A percentile compares a stretch with the other conserved stretches of the same genome.
Conservation (phyloP, 495 filamentous ascomycete species). For the Penicillium robsamsonii region DNA sequence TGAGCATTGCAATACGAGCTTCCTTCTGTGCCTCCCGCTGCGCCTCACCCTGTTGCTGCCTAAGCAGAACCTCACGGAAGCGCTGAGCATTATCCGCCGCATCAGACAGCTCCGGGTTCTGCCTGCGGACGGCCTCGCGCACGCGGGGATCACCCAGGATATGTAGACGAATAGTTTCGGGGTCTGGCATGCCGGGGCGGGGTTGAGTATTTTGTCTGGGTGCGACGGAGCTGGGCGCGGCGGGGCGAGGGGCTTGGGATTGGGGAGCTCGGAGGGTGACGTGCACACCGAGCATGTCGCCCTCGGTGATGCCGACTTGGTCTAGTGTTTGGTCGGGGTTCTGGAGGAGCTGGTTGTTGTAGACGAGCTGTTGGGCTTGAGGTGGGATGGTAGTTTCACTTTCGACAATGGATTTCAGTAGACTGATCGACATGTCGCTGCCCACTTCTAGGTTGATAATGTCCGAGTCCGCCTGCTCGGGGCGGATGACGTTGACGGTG, state of each 20-base stretch:
- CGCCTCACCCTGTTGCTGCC: constrained; percentile 63
- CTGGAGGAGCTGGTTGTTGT: constrained; percentile 79
- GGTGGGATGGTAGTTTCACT: constrained; percentile 57
- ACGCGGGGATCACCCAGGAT: constrained; percentile 75
- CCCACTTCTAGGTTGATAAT: constrained; percentile 82
- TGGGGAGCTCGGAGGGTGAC: constrained; percentile 44
- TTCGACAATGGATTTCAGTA: constrained; percentile 80
- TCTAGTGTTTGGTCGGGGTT: constrained; percentile 77
- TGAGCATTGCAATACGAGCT: constrained; percentile 74
- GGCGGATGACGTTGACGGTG: constrained; percentile 79
- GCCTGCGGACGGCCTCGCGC: constrained; percentile 62
- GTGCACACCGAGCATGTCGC: constrained; percentile 89
- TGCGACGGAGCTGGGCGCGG: constrained; percentile 30
- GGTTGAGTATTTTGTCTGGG: constrained; percentile 41
- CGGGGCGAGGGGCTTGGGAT: constrained; percentile 9
- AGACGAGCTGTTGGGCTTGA: constrained; percentile 62
- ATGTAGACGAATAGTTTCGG: constrained; percentile 79
- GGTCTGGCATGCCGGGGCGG: constrained; percentile 54
- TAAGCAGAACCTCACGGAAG: constrained; percentile 67
- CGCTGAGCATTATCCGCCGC: constrained; percentile 73
- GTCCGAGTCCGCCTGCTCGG: constrained; percentile 70
- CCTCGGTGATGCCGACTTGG: constrained; percentile 78
- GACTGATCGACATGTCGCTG: constrained; percentile 77
- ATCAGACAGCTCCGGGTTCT: constrained; percentile 71
- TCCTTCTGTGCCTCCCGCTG: constrained; percentile 71